These are phyloP conservation scores for Rhodotorula sp. DNA, from an alignment of 1,284 basidiomycete genomes.

Conservation along the genomic window DNA sequence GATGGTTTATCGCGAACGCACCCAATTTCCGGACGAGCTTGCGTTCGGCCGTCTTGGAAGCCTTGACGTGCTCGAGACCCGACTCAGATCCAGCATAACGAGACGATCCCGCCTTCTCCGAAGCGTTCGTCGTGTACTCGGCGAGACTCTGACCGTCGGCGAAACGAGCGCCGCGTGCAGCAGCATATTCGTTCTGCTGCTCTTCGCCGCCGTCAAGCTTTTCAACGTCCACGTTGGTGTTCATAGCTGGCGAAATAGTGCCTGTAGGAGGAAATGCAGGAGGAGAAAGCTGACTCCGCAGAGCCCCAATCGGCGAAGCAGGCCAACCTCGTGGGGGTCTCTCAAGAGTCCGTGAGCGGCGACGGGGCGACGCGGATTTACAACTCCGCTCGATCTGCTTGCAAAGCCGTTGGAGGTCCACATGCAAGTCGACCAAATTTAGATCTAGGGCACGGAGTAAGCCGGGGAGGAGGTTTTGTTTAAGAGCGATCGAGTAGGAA, in stretches of 20 bases:
- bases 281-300: not conserved
- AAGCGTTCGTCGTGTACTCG: conserved; percentile 28
- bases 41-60: conserved; percentile 44
- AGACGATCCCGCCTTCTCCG: conserved; percentile 44
- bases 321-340: no score
- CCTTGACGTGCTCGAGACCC: conserved; percentile 43
- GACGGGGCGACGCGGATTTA: no score
- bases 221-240: not conserved
- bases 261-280: not conserved
- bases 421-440: no score
- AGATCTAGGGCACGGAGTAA: no score
- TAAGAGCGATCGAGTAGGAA: no score
- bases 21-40: conserved; percentile 49
- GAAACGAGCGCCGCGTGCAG: conserved; percentile 8
- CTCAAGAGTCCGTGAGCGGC: not conserved
- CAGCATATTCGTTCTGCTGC: not conserved
- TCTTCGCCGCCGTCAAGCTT: not conserved
- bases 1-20: conserved; percentile 24
- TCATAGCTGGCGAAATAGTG: not conserved
- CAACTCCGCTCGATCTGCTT: no score
- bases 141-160: conserved; percentile 15
- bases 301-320: no score
- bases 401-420: no score
- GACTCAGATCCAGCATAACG: conserved; percentile 43
- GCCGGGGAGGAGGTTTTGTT: no score